A percentile compares a stretch with the other conserved stretches of the same genome.
Conservation (phyloP, 2,329 filamentous ascomycete species). For the Fusarium sp. region DNA sequence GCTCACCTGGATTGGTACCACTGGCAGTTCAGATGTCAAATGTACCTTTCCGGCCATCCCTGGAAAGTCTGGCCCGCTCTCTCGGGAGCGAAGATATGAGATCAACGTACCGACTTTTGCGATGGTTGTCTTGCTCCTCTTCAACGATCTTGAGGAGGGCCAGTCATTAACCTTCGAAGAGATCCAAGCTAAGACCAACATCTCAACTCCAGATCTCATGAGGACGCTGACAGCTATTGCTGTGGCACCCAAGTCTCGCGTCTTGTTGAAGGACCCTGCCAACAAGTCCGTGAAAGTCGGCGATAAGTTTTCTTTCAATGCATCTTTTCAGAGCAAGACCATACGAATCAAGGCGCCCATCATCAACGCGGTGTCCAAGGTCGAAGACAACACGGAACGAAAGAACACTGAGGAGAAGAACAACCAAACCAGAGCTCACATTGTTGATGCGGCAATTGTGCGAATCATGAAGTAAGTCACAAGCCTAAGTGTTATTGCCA, state of each 20-base stretch:
- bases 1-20: slow-evolving; percentile 80
- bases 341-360: slow-evolving; percentile 91
- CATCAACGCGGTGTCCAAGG: slow-evolving; percentile 82
- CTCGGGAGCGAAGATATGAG: slow-evolving; percentile 81
- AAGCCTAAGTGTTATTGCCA: background rate
- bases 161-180: slow-evolving; percentile 72
- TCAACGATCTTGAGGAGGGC: slow-evolving; percentile 76
- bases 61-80: slow-evolving; percentile 71
- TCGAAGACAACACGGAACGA: slow-evolving; percentile 77
- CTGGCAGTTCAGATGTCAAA: slow-evolving; percentile 85
- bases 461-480: slow-evolving; percentile 83
- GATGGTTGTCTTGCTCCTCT: slow-evolving; percentile 89
- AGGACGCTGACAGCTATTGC: slow-evolving; percentile 84
- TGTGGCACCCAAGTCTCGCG: slow-evolving; percentile 82
- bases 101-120: slow-evolving; percentile 92
- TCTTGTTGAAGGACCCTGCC: slow-evolving; percentile 83
- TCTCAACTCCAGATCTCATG: slow-evolving; percentile 77
- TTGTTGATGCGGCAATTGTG: slow-evolving; percentile 80
- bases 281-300: slow-evolving; percentile 79
- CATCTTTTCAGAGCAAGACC: slow-evolving; percentile 81
- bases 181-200: slow-evolving; percentile 84
- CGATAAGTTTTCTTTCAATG: slow-evolving; percentile 86
- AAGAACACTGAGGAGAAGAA: slow-evolving; percentile 81
- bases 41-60: slow-evolving; percentile 78
- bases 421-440: slow-evolving; percentile 74